A percentile compares a stretch with the other conserved stretches of the same genome.
Conservation (phyloP, 2,329 filamentous ascomycete genomes). For the Rutstroemia sp. region DNA sequence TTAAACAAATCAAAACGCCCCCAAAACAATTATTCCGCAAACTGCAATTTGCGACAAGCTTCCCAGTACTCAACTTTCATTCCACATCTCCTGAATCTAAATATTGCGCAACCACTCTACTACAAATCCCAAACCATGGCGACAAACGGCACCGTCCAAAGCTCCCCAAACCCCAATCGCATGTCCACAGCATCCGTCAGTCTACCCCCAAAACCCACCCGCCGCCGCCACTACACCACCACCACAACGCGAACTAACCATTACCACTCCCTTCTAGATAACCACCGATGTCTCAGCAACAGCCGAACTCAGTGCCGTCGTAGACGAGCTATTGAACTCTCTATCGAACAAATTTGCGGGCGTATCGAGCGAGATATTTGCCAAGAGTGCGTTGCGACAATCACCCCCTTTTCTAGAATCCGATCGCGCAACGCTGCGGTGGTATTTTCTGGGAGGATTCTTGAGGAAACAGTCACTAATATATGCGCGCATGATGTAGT, state of each 20-base stretch:
- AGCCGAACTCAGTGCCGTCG: constrained; percentile 41
- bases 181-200: constrained; percentile 17
- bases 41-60: too few species aligned
- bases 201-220: background rate
- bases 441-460: background rate
- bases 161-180: constrained; percentile 17
- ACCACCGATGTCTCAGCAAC: constrained; percentile 22
- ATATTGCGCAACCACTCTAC: background rate
- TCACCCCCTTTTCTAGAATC: background rate
- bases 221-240: background rate
- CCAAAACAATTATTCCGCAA: too few species aligned
- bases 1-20: too few species aligned
- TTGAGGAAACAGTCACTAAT: background rate
- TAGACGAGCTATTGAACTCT: constrained; percentile 81
- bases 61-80: too few species aligned
- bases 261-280: constrained; percentile 8
- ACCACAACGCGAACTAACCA: background rate
- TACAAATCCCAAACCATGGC: constrained; percentile 9
- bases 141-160: constrained; percentile 12
- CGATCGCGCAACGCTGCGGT: background rate
- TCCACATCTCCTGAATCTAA: background rate
- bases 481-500: constrained; percentile 44
- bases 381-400: constrained; percentile 60
- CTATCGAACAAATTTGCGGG: constrained; percentile 78
- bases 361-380: constrained; percentile 79